Conservation (phyloP, 805 yeast species). For the Pichia manshurica region DNA sequence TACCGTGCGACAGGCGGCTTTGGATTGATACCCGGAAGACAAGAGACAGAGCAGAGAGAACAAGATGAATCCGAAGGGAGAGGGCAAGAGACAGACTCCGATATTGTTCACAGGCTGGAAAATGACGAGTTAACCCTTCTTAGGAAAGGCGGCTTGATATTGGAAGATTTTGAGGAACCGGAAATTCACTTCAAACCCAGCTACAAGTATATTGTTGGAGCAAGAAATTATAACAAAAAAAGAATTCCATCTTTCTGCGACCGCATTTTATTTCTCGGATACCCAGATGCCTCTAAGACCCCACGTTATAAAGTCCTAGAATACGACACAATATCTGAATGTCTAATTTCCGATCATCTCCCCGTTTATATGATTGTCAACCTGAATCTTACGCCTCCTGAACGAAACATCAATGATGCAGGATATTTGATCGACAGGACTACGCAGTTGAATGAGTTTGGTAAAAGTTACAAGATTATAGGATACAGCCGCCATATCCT, state of each 20-base stretch:
- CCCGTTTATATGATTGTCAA: conserved; percentile 59
- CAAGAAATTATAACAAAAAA: conserved; percentile 43
- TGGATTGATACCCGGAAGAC: not conserved
- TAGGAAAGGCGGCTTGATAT: conserved; percentile 38
- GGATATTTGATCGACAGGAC: conserved; percentile 4
- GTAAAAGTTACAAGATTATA: conserved; percentile 18
- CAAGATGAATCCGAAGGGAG: not conserved
- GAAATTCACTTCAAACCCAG: conserved; percentile 70
- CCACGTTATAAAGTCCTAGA: conserved; percentile 23
- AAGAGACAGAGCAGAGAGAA: too few relatives aligned
- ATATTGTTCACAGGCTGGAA: conserved; percentile 4
- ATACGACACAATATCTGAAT: conserved; percentile 45
- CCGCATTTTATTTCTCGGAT: conserved; percentile 56
- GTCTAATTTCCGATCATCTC: conserved; percentile 68
- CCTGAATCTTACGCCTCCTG: conserved; percentile 29
- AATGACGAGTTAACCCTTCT: conserved; percentile 48
- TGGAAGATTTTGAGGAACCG: conserved; percentile 63
- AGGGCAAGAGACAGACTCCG: not conserved
- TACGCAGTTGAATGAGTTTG: conserved; percentile 21
- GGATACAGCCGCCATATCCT: conserved; percentile 14
- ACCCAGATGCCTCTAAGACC: conserved; percentile 22
- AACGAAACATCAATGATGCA: not conserved
- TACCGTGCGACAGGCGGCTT: conserved; percentile 48
- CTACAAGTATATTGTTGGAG: conserved; percentile 56
- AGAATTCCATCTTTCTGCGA: conserved; percentile 91